Base-by-base conservation (phyloP, 192 early-diverging fungal genomes). In the Coemansia sp. region DNA sequence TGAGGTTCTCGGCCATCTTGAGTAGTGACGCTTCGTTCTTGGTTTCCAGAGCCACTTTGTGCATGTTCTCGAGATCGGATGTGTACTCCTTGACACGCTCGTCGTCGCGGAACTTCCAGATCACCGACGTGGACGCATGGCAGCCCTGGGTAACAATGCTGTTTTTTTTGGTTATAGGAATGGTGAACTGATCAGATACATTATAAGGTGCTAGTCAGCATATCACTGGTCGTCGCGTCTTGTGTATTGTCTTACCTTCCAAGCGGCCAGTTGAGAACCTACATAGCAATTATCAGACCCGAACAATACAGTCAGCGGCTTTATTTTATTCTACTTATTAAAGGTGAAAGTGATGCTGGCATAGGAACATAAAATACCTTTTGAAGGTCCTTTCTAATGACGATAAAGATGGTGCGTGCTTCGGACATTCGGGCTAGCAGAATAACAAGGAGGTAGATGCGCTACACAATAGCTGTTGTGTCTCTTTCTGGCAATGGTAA, bases 91-190 rank as follows among this genome's bases (percentile, higher is more conserved):
- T 80, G 47, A 88, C 87, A 48, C 80, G 71, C 15, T 68, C 66
- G 53, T 87, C 80, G 17, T 87, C 69, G n/a, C 78, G 67, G 18
- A 81, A 81, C 58, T 74, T 75, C 66, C 85, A 84, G 4, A 92
- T 70, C 14, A 84, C 81, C 24, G 87, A 85, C 3, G 82, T 83
- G 9, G 84, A 65, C 2, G 86, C 88, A 53, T 92, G 90, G 57
- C 85, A 85, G 4, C 87, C 90, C 56, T 92, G 90, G 17, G 85
- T 65, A 27, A 92, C 84, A 13, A 92, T 74, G 61, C 88, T 89
- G 71, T 18, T 51, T 27, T 9, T 14, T 39, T 55, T 42, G 9
- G 34, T 10, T 37, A 37, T 10, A 6, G 11, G 3, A 10, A 37
- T 9, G 11, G 9, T 37, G 34, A 37, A 10, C 3, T 37, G 34